These are phyloP conservation scores for Botrytis pseudocinerea DNA, from an alignment of 2,329 filamentous ascomycete species.

Conservation along the genomic window DNA sequence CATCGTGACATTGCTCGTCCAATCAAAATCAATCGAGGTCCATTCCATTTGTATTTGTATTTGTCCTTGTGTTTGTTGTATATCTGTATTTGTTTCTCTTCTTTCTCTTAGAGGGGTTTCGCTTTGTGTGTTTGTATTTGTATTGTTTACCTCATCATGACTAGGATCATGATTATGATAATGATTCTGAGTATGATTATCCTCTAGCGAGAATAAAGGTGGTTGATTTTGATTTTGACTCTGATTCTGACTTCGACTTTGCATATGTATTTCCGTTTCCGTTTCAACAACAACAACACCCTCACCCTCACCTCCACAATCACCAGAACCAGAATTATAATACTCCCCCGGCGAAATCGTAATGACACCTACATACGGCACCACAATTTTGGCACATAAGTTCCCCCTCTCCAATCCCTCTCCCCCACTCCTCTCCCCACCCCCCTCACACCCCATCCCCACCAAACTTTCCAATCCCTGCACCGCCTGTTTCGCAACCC, in stretches of 20 bases:
- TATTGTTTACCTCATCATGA: not conserved
- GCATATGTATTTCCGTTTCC: not conserved
- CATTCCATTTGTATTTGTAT: not conserved
- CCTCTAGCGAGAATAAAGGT: not conserved
- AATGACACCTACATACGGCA: not conserved
- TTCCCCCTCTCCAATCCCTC: not conserved
- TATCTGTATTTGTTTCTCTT: not conserved
- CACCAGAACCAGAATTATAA: not conserved
- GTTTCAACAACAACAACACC: too few species aligned
- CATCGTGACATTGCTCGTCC: not conserved
- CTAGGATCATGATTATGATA: not conserved
- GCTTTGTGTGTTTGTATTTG: too few species aligned
- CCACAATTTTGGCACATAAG: not conserved
- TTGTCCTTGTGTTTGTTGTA: not conserved
- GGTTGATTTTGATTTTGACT: too few species aligned
- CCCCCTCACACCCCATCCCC: not conserved
- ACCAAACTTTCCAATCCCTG: not conserved
- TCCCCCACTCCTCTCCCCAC: rapidly evolving
- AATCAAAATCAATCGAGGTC: not conserved
- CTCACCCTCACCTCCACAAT: too few species aligned
- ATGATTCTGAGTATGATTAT: not conserved
- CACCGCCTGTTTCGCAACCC: not conserved
- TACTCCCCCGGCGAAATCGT: not conserved
- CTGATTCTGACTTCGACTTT: too few species aligned
- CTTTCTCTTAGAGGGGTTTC: not conserved